These are phyloP conservation scores for Albatrellus ellisii DNA, from an alignment of 768 basidiomycete species.

Conservation along the genomic window DNA sequence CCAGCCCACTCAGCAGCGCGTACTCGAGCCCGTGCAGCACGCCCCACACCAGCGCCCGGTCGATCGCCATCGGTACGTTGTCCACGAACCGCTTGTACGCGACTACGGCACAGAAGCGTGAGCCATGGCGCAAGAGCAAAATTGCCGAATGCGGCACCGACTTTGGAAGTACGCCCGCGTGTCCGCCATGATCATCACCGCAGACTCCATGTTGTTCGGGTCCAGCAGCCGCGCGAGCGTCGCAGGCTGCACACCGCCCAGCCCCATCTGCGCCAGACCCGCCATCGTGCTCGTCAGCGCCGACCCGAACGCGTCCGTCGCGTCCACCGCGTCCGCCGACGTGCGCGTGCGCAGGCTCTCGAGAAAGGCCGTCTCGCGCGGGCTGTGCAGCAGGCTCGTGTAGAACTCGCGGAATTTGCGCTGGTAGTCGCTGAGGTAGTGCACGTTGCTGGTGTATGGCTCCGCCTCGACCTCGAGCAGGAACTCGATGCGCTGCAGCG, in stretches of 20 bases:
- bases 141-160: slow-evolving; percentile 15
- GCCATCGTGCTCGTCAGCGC: slow-evolving; percentile 19
- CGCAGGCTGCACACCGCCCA: slow-evolving; percentile 22
- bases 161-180: slow-evolving; percentile 65
- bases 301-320: background rate
- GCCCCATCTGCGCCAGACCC: slow-evolving; percentile 25
- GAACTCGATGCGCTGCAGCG: background rate
- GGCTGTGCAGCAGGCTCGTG: slow-evolving; percentile 20
- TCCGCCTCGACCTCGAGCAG: slow-evolving; percentile 1
- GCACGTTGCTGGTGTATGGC: slow-evolving; percentile 14
- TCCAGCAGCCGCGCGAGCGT: slow-evolving; percentile 37
- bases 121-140: background rate
- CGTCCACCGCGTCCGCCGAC: too few species aligned
- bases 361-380: too few species aligned
- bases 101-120: slow-evolving; percentile 19
- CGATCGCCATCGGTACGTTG: slow-evolving; percentile 41
- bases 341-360: too few species aligned
- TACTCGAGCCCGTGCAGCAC: slow-evolving; percentile 27
- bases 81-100: slow-evolving; percentile 49
- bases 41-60: slow-evolving; percentile 39
- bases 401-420: slow-evolving; percentile 38
- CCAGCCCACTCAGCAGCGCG: slow-evolving; percentile 31
- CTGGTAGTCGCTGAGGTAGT: slow-evolving; percentile 19
- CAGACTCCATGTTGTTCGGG: slow-evolving; percentile 36
- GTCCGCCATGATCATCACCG: slow-evolving; percentile 51